phyloP scores from a whole-genome alignment of 2,329 filamentous ascomycete genomes.

The Basipetospora chlamydospora region DNA sequence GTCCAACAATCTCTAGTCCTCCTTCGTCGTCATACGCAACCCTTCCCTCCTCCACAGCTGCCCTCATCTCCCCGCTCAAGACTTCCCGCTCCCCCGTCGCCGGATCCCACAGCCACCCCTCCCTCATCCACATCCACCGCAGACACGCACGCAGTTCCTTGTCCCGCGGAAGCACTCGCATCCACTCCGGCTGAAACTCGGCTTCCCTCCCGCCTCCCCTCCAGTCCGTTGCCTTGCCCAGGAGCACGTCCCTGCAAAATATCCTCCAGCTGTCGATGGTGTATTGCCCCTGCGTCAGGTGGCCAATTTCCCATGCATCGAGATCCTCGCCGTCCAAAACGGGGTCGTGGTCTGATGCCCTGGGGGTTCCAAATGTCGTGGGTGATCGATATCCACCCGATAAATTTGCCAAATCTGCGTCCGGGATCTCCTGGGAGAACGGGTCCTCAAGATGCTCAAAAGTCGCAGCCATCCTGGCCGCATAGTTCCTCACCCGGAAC shows the following conservation, averaged over 20 bases:
- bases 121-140: slow-evolving; percentile 82
- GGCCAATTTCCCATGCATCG: slow-evolving; percentile 67
- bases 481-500: slow-evolving; percentile 36
- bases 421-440: background rate
- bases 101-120: slow-evolving; percentile 72
- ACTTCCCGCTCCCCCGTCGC: slow-evolving; percentile 47
- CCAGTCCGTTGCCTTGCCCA: slow-evolving; percentile 52
- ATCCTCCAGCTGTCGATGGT: slow-evolving; percentile 86
- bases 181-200: slow-evolving; percentile 77
- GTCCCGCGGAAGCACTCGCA: slow-evolving; percentile 65
- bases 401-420: background rate
- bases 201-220: slow-evolving; percentile 38
- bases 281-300: slow-evolving; percentile 71
- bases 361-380: slow-evolving; percentile 3
- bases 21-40: slow-evolving; percentile 41
- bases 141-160: slow-evolving; percentile 83
- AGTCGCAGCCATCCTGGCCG: slow-evolving; percentile 18
- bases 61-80: slow-evolving; percentile 36
- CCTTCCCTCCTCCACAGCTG: slow-evolving; percentile 40
- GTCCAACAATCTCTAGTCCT: slow-evolving; percentile 24
- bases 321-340: slow-evolving; percentile 9
- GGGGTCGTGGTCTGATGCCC: background rate
- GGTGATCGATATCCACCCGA: background rate
- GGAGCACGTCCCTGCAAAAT: slow-evolving; percentile 70
- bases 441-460: slow-evolving; percentile 7